Evolutionary conservation across 305 asterid species (phyloP).

Genomic region (Fraxinus greggii): DNA sequence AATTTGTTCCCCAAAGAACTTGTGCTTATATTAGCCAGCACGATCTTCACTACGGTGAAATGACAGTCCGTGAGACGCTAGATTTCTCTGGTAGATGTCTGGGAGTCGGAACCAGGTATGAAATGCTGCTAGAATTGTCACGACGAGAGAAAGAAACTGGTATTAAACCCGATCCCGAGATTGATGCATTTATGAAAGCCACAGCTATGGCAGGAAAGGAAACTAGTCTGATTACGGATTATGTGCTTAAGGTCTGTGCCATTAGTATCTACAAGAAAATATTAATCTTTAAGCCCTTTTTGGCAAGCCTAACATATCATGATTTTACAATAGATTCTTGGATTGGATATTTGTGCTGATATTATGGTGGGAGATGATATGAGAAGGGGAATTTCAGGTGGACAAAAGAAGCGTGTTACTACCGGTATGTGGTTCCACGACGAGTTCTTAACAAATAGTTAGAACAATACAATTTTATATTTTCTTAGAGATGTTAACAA

Average conservation of each 20-base stretch:
- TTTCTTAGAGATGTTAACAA: neutral
- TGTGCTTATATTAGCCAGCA: slow-evolving; percentile 74
- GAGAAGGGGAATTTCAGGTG: slow-evolving; percentile 65
- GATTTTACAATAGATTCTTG: slow-evolving; percentile 42
- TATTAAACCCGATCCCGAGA: slow-evolving; percentile 58
- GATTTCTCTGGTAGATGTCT: slow-evolving; percentile 58
- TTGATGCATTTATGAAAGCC: slow-evolving; percentile 62
- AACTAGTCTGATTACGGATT: slow-evolving; percentile 55
- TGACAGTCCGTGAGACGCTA: slow-evolving; percentile 55
- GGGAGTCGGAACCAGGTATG: slow-evolving; percentile 57
- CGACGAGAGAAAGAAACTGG: slow-evolving; percentile 52
- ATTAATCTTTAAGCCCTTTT: neutral
- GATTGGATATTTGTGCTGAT: slow-evolving; percentile 60
- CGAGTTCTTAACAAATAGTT: neutral
- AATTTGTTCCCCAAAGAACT: slow-evolving; percentile 64
- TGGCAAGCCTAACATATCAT: slow-evolving; percentile 3
- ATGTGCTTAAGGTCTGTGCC: slow-evolving; percentile 50
- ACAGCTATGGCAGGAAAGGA: slow-evolving; percentile 48
- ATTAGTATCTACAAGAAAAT: neutral
- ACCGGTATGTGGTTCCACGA: slow-evolving; percentile 36
- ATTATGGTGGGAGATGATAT: slow-evolving; percentile 61
- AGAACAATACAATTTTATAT: neutral
- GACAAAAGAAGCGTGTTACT: slow-evolving; percentile 52
- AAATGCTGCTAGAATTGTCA: slow-evolving; percentile 49
- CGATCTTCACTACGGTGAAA: slow-evolving; percentile 56